Evolutionary conservation across 306 rosid genomes (phyloP).

Genomic region (Medicago truncatula): DNA sequence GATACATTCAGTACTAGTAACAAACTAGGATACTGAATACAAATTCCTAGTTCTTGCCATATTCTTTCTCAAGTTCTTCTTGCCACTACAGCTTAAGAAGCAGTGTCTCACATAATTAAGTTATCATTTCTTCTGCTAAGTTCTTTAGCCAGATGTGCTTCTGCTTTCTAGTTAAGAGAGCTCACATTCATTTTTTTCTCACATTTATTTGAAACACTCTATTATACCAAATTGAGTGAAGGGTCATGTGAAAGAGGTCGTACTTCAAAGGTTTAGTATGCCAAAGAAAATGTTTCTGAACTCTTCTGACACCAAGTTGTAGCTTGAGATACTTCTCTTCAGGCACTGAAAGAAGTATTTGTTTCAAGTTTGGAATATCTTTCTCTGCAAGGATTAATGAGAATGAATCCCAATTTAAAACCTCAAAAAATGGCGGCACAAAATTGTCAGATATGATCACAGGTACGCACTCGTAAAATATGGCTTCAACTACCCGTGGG

Average conservation of each 20-base stretch:
- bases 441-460: constrained; percentile 98
- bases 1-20: background rate
- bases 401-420: constrained; percentile 86
- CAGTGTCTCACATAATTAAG: background rate
- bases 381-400: constrained; percentile 83
- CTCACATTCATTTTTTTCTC: constrained; percentile 40
- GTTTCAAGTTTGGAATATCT: constrained; percentile 77
- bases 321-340: constrained; percentile 73
- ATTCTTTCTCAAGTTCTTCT: constrained; percentile 19
- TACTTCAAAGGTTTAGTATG: constrained; percentile 79
- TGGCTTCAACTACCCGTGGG: constrained; percentile 87
- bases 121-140: background rate
- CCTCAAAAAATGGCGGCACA: constrained; percentile 94
- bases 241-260: constrained; percentile 96
- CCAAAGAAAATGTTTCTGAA: constrained; percentile 92
- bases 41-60: constrained; percentile 4
- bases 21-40: constrained; percentile 4
- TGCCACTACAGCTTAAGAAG: constrained; percentile 30
- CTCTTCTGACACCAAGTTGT: constrained; percentile 82
- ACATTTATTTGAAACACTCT: constrained; percentile 82
- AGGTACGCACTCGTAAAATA: constrained; percentile 89
- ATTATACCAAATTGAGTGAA: constrained; percentile 94
- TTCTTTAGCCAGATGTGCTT: constrained; percentile 19
- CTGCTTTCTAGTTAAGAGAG: constrained; percentile 32
- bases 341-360: constrained; percentile 70